Conservation (phyloP, 176 grass and related monocot species). For the Bothriochloa decipiens region DNA sequence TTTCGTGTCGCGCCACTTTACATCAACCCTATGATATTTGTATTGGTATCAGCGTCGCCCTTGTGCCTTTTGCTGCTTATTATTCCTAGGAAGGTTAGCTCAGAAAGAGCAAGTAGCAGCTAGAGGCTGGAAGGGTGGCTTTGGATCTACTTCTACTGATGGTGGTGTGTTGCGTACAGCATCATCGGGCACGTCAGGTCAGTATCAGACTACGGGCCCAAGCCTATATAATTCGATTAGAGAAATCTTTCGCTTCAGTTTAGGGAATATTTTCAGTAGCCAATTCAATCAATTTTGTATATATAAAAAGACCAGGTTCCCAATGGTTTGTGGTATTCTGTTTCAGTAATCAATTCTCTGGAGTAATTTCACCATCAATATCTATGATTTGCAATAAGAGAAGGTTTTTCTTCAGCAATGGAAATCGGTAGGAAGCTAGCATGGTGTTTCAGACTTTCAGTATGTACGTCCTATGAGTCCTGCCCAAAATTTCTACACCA, state of each 20-base stretch:
- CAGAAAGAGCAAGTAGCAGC: conserved; percentile 17
- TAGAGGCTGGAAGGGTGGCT: background rate
- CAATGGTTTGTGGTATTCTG: background rate
- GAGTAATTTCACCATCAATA: background rate
- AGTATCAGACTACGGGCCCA: conserved; percentile 18
- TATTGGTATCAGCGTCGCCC: conserved; percentile 17
- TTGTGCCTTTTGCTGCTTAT: conserved; percentile 1
- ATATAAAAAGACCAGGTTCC: background rate
- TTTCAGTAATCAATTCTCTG: background rate
- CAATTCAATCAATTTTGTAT: background rate
- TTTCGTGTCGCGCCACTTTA: conserved; percentile 14
- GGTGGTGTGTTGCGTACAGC: background rate
- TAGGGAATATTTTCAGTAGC: conserved; percentile 20
- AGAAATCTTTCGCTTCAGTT: background rate
- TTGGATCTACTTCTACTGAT: background rate
- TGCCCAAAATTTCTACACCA: conserved; percentile 17
- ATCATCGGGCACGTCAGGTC: background rate
- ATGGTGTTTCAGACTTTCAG: conserved; percentile 1
- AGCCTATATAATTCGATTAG: background rate
- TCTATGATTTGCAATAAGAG: background rate
- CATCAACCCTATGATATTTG: conserved; percentile 17
- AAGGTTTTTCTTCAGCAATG: background rate
- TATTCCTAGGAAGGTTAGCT: conserved; percentile 38
- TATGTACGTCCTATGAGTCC: background rate
- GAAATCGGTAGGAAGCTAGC: background rate